Conservation (phyloP, 1,139 yeast genomes). For the Geotrichum siamense region DNA sequence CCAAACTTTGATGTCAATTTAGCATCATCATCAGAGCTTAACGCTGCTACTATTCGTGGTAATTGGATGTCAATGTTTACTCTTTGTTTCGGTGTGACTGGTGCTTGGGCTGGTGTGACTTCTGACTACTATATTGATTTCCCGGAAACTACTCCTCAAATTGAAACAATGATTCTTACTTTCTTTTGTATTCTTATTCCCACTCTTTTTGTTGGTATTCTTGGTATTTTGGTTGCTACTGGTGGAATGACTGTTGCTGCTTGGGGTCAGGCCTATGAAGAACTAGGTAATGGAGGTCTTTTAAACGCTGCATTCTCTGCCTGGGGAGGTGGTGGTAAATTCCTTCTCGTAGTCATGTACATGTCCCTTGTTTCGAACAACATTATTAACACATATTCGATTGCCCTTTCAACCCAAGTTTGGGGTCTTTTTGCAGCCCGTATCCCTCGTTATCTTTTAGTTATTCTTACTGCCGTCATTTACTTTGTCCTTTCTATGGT, state of each 20-base stretch:
- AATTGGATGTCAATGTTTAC: conserved; percentile 70
- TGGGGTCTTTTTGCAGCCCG: conserved; percentile 54
- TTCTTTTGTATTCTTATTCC: conserved; percentile 65
- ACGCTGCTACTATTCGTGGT: conserved; percentile 47
- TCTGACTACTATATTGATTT: conserved; percentile 78
- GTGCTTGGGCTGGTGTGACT: conserved; percentile 88
- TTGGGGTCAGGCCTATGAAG: conserved; percentile 54
- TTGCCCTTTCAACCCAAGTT: conserved; percentile 73
- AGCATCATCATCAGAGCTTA: conserved; percentile 40
- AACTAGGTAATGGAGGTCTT: conserved; percentile 72
- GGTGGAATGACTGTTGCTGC: conserved; percentile 52
- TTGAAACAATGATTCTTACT: conserved; percentile 52
- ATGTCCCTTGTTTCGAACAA: conserved; percentile 74
- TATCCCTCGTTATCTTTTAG: conserved; percentile 77
- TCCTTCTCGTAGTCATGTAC: conserved; percentile 59
- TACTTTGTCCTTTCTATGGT: conserved; percentile 51
- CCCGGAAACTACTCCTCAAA: conserved; percentile 63
- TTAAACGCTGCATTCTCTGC: conserved; percentile 58
- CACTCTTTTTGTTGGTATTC: conserved; percentile 67
- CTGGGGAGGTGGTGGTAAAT: conserved; percentile 78
- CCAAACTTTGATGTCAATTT: conserved; percentile 42
- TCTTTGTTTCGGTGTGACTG: conserved; percentile 68
- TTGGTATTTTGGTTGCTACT: conserved; percentile 65
- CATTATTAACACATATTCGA: conserved; percentile 74
- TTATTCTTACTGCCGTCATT: conserved; percentile 55